A percentile compares a stretch with the other conserved stretches of the same genome.
Conservation (phyloP, 352 stramenopile genomes). For the Phytopythium oedochilum region DNA sequence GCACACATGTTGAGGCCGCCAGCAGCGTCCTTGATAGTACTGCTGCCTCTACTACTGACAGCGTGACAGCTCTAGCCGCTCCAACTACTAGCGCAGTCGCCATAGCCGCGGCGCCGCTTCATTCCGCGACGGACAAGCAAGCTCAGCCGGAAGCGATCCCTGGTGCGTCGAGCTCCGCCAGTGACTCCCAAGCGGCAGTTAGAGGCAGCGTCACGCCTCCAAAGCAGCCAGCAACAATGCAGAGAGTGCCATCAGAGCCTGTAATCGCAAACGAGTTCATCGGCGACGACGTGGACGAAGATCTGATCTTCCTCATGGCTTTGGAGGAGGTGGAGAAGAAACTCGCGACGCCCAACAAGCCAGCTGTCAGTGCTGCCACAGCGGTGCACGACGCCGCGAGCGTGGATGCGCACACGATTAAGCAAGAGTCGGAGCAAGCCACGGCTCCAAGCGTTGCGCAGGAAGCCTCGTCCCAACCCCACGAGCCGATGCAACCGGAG, state of each 20-base stretch:
- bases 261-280: conserved; percentile 45
- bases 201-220: background rate
- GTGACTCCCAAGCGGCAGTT: background rate
- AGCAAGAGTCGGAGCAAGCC: background rate
- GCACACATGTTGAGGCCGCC: background rate
- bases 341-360: conserved; percentile 25
- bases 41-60: background rate
- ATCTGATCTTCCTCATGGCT: conserved; percentile 56
- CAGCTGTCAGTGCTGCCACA: background rate
- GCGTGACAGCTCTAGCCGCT: background rate
- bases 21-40: background rate
- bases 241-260: conserved; percentile 1
- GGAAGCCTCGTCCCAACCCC: background rate
- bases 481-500: background rate
- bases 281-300: conserved; percentile 55
- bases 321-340: conserved; percentile 63
- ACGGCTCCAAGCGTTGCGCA: background rate
- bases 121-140: background rate
- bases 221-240: background rate
- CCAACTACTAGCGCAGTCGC: background rate
- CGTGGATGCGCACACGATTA: background rate
- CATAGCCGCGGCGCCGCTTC: background rate
- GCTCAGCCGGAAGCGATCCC: background rate
- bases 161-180: background rate
- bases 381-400: background rate